Percentiles rank a stretch among this genome's conserved stretches.
Evolutionary conservation across 768 basidiomycete genomes (phyloP).

Genomic region (Favolaschia claudopus): DNA sequence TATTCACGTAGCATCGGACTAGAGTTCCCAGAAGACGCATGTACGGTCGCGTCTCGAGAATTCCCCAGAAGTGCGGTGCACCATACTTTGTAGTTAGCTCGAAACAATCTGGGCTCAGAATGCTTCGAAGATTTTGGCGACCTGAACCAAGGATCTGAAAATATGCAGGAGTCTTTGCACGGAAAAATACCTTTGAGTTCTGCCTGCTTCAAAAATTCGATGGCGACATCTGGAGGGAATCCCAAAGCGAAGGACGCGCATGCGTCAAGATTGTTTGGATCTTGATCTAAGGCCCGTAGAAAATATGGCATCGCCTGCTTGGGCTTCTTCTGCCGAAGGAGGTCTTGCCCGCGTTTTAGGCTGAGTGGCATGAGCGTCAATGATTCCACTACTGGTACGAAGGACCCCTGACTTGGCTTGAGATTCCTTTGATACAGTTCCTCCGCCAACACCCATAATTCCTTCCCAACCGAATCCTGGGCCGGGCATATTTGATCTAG

Average conservation of each 20-base stretch:
- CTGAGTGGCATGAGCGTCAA: no score
- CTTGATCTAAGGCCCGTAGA: slow-evolving; percentile 7
- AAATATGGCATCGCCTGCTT: slow-evolving; percentile 10
- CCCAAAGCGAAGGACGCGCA: neutral
- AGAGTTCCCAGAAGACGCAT: slow-evolving; percentile 52
- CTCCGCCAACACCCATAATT: neutral
- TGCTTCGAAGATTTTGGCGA: neutral
- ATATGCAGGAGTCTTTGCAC: no score
- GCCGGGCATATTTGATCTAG: no score
- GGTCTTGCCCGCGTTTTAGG: slow-evolving; percentile 6
- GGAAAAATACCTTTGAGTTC: slow-evolving; percentile 6
- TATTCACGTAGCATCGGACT: slow-evolving; percentile 43
- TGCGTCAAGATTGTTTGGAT: slow-evolving; percentile 11
- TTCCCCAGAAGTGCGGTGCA: slow-evolving; percentile 24
- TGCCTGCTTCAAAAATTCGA: neutral
- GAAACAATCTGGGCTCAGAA: slow-evolving; percentile 13
- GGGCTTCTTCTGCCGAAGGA: slow-evolving; percentile 5
- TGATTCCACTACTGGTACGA: no score
- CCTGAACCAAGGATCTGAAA: neutral
- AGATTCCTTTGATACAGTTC: neutral
- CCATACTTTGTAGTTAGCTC: slow-evolving; percentile 1
- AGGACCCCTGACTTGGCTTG: no score
- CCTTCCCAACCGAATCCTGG: neutral
- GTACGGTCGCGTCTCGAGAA: slow-evolving; percentile 52
- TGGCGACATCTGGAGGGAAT: neutral